These are phyloP conservation scores for Penicillium bialowiezense DNA, from an alignment of 495 filamentous ascomycete species.

Conservation along the genomic window DNA sequence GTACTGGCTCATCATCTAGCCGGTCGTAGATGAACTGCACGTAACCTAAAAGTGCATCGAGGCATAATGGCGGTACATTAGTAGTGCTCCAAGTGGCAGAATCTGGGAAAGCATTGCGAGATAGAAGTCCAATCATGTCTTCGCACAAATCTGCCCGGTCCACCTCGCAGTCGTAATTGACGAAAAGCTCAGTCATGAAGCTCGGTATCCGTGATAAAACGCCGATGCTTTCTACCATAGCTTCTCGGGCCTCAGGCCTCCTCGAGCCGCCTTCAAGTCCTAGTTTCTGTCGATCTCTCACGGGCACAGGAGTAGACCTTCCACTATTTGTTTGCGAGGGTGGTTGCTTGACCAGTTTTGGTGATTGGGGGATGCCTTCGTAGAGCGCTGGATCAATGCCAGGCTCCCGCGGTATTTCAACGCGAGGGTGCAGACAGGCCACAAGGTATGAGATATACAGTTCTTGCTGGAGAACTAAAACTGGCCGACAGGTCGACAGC, in stretches of 20 bases:
- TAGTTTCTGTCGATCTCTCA: conserved; percentile 90
- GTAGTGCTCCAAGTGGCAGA: conserved; percentile 99
- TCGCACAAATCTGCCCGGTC: conserved; percentile 91
- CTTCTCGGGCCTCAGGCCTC: conserved; percentile 91
- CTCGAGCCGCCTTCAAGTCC: conserved; percentile 89
- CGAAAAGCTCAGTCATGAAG: conserved; percentile 91
- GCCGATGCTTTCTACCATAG: conserved; percentile 97
- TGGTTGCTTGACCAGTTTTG: conserved; percentile 79
- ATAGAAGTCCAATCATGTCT: conserved; percentile 89
- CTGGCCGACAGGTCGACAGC: conserved; percentile 84
- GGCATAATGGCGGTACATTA: conserved; percentile 91
- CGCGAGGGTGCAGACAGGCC: conserved; percentile 84
- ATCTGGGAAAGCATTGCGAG: conserved; percentile 92
- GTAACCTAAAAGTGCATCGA: conserved; percentile 88
- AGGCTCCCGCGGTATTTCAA: conserved; percentile 87
- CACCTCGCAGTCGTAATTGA: conserved; percentile 97
- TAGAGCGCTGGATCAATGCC: conserved; percentile 91
- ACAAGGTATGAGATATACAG: conserved; percentile 93
- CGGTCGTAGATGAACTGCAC: conserved; percentile 88
- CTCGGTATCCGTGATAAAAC: conserved; percentile 86
- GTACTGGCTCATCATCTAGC: conserved; percentile 64
- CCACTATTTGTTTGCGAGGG: conserved; percentile 77
- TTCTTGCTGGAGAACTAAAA: conserved; percentile 95
- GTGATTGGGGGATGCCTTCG: conserved; percentile 87
- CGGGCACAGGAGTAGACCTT: conserved; percentile 84